Percentiles rank a stretch among this genome's conserved stretches.
These are phyloP conservation scores for Ustilago shanxiensis DNA, from an alignment of 1,284 basidiomycete genomes.

Conservation along the genomic window DNA sequence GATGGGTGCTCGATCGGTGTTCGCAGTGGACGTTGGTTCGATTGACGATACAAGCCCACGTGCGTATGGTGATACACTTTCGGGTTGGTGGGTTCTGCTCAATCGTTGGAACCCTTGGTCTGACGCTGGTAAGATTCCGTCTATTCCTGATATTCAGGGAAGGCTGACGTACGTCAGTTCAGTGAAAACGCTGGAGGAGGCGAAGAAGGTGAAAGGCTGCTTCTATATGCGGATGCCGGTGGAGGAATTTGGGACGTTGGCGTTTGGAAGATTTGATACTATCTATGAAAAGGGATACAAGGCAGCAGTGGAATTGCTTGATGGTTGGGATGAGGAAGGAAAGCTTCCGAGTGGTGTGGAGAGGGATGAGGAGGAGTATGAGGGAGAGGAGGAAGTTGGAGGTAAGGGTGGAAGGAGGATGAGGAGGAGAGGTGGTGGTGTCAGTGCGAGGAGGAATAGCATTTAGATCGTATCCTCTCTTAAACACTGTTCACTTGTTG, in stretches of 20 bases:
- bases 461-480: slow-evolving; percentile 40
- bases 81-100: slow-evolving; percentile 95
- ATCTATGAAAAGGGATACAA: slow-evolving; percentile 86
- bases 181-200: slow-evolving; percentile 92
- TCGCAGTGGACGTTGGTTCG: slow-evolving; percentile 93
- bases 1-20: slow-evolving; percentile 90
- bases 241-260: slow-evolving; percentile 65
- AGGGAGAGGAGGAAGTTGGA: slow-evolving; percentile 14
- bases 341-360: slow-evolving; percentile 80
- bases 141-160: slow-evolving; percentile 95
- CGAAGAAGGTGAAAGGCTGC: slow-evolving; percentile 87
- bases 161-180: slow-evolving; percentile 96
- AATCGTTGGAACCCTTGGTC: slow-evolving; percentile 80
- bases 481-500: too few relatives aligned
- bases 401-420: slow-evolving; percentile 12
- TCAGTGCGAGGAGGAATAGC: slow-evolving; percentile 55
- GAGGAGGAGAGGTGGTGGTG: slow-evolving; percentile 34
- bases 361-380: slow-evolving; percentile 29
- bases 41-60: slow-evolving; percentile 96
- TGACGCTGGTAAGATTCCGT: slow-evolving; percentile 82
- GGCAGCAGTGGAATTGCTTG: slow-evolving; percentile 80
- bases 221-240: slow-evolving; percentile 96
- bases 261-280: slow-evolving; percentile 72
- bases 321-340: slow-evolving; percentile 84
- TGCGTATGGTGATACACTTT: slow-evolving; percentile 93